Percentiles rank a stretch among this genome's conserved stretches.
phyloP scores from a whole-genome alignment of 2,329 filamentous ascomycete genomes.

The Fusarium mundagurra region DNA sequence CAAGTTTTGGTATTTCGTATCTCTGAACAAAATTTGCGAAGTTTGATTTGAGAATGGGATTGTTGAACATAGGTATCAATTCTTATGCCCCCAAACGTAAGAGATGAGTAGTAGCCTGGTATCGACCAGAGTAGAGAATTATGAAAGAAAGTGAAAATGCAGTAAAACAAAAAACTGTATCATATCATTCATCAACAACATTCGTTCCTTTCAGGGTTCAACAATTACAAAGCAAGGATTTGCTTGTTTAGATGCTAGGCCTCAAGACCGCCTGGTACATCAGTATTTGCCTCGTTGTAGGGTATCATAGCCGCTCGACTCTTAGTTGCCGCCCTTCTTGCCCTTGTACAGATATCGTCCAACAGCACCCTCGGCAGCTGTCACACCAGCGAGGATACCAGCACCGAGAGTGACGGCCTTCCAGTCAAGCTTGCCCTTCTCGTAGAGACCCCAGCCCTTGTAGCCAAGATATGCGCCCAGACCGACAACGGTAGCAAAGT shows the following conservation, averaged over 20 bases:
- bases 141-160: constrained; percentile 20
- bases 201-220: background rate
- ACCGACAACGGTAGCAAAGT: constrained; percentile 62
- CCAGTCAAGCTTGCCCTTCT: constrained; percentile 61
- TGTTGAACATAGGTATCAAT: constrained; percentile 12
- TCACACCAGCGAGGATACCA: constrained; percentile 61
- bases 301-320: background rate
- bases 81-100: constrained; percentile 28
- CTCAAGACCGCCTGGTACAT: background rate
- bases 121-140: constrained; percentile 37
- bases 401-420: constrained; percentile 61
- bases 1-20: constrained; percentile 1
- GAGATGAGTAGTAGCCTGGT: constrained; percentile 36
- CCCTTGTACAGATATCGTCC: constrained; percentile 57
- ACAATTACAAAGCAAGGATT: background rate
- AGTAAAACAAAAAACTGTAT: constrained; percentile 32
- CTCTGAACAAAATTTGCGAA: background rate
- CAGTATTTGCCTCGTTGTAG: background rate
- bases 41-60: background rate
- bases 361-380: constrained; percentile 60
- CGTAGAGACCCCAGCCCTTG: constrained; percentile 66
- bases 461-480: constrained; percentile 64
- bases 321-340: constrained; percentile 47
- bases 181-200: background rate
- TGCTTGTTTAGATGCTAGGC: background rate